A percentile compares a stretch with the other conserved stretches of the same genome.
These are phyloP conservation scores for Didymella sp. DNA, from an alignment of 2,329 filamentous ascomycete species.

Conservation along the genomic window DNA sequence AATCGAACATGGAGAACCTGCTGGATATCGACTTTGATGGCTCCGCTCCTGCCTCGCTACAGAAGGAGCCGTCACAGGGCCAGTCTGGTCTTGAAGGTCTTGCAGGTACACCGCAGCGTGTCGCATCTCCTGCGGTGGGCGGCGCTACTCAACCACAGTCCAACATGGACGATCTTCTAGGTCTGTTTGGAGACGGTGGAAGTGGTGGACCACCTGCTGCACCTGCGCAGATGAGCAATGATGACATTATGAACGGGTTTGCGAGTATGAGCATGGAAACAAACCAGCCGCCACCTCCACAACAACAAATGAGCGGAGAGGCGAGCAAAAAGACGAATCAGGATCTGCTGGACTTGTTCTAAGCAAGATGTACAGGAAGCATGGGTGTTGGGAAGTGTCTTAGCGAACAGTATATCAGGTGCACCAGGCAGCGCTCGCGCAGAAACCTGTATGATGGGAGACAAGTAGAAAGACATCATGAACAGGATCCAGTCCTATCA, in stretches of 20 bases:
- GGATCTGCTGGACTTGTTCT: constrained; percentile 64
- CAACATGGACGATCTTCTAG: constrained; percentile 83
- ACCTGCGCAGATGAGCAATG: constrained; percentile 50
- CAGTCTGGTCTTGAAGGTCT: constrained; percentile 61
- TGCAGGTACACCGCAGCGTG: constrained; percentile 71
- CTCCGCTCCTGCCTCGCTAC: constrained; percentile 84
- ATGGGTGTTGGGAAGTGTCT: not conserved
- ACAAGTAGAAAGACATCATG: constrained; percentile 2
- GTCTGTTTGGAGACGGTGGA: constrained; percentile 63
- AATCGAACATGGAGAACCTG: constrained; percentile 90
- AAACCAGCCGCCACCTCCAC: constrained; percentile 69
- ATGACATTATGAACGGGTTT: constrained; percentile 80
- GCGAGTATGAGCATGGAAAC: constrained; percentile 76
- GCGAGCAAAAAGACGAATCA: constrained; percentile 64
- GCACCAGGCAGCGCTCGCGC: constrained; percentile 1
- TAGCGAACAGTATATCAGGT: constrained; percentile 4
- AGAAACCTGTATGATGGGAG: not conserved
- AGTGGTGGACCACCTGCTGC: constrained; percentile 38
- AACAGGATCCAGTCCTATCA: not conserved
- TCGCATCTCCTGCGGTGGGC: constrained; percentile 66
- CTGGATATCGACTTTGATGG: constrained; percentile 97
- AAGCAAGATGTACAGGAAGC: constrained; percentile 21
- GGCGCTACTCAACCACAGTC: constrained; percentile 54
- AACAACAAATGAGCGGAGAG: constrained; percentile 62
- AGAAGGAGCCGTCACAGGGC: constrained; percentile 64